These are phyloP conservation scores for Guadua angustifolia DNA, from an alignment of 176 grass and related monocot genomes.

Conservation along the genomic window DNA sequence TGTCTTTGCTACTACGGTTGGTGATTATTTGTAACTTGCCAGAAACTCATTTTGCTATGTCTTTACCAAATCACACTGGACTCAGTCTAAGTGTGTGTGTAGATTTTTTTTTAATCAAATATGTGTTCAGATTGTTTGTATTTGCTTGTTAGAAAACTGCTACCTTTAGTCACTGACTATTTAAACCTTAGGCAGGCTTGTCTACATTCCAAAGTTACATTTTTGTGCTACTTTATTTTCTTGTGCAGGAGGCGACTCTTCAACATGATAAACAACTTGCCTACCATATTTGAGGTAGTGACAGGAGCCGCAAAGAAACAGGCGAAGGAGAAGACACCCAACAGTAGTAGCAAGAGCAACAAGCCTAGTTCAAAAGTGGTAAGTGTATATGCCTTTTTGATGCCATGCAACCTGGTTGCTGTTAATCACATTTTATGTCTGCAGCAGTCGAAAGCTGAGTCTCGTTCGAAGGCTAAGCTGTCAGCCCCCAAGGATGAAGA, in stretches of 20 bases:
- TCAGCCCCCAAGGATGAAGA: constrained; percentile 72
- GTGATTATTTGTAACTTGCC: neutral
- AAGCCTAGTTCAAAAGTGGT: constrained; percentile 80
- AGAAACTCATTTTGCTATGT: neutral
- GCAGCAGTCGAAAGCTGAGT: constrained; percentile 63
- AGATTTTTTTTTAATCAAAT: no score
- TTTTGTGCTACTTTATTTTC: constrained; percentile 33
- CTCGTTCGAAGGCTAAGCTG: constrained; percentile 66
- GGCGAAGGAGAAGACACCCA: constrained; percentile 79
- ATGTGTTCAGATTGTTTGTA: neutral
- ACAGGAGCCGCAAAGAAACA: constrained; percentile 79
- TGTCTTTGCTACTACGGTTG: neutral
- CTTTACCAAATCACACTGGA: neutral
- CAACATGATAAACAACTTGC: constrained; percentile 93
- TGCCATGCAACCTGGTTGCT: neutral
- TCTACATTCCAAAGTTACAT: neutral
- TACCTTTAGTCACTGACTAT: neutral
- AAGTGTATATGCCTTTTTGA: constrained; percentile 3
- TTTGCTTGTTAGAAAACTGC: constrained; percentile 14
- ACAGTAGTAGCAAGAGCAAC: constrained; percentile 87
- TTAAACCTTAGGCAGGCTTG: neutral
- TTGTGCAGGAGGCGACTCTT: constrained; percentile 79
- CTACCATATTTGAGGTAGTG: constrained; percentile 92
- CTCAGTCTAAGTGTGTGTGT: neutral
- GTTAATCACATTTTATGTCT: constrained; percentile 9